phyloP scores from a whole-genome alignment of 495 filamentous ascomycete genomes.

The Podospora conica region DNA sequence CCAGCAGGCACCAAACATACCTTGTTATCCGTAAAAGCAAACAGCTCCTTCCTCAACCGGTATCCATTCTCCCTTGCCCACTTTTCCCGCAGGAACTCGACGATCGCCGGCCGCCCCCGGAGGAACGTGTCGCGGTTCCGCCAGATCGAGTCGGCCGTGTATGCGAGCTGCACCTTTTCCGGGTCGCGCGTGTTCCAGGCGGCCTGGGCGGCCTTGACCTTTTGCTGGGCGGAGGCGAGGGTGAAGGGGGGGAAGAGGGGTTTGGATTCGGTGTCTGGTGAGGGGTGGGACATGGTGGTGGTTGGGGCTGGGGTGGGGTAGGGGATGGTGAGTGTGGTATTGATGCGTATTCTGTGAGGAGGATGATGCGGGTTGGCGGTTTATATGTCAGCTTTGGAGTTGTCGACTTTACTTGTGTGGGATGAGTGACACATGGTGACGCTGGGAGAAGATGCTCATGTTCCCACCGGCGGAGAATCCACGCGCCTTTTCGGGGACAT shows the following conservation, averaged over 20 bases:
- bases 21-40: conserved; percentile 62
- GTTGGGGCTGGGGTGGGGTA: not conserved
- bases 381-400: not conserved
- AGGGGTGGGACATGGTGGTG: conserved; percentile 9
- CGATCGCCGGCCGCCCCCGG: conserved; percentile 59
- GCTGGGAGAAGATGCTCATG: too few species aligned
- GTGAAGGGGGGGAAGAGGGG: conserved; percentile 75
- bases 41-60: conserved; percentile 79
- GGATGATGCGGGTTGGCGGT: not conserved
- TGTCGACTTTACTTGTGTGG: not conserved
- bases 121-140: conserved; percentile 72
- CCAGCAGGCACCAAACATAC: conserved; percentile 20
- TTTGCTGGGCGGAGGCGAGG: conserved; percentile 59
- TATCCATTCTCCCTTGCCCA: conserved; percentile 72
- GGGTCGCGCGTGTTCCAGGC: conserved; percentile 80
- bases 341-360: not conserved
- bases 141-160: conserved; percentile 76
- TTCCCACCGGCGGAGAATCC: not conserved
- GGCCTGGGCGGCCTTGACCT: conserved; percentile 81
- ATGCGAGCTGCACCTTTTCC: conserved; percentile 57
- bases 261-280: conserved; percentile 16
- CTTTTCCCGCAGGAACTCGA: conserved; percentile 67
- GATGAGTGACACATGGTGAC: not conserved
- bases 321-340: not conserved
- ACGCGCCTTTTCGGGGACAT: not conserved